These are phyloP conservation scores for Rhipidocladum racemiflorum DNA, from an alignment of 176 grass and related monocot genomes.

Conservation along the genomic window DNA sequence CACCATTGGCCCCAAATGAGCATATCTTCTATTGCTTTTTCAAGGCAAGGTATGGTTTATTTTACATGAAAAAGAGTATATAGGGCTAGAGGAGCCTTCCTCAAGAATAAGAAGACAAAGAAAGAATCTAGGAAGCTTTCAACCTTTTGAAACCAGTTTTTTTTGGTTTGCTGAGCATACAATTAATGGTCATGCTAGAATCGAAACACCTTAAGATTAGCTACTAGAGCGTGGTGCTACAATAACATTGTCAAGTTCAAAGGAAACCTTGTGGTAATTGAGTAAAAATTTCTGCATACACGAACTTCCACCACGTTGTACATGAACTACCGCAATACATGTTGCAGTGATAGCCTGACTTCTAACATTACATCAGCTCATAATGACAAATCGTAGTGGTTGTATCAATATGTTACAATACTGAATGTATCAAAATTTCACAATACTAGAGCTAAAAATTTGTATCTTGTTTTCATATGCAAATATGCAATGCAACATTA, in stretches of 20 bases:
- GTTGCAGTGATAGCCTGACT: background rate
- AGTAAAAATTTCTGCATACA: background rate
- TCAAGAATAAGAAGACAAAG: background rate
- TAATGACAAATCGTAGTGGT: background rate
- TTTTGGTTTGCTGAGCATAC: background rate
- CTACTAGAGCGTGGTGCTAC: background rate
- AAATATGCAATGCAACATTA: background rate
- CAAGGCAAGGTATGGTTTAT: background rate
- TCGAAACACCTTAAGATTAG: background rate
- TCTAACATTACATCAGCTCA: background rate
- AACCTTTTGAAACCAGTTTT: background rate
- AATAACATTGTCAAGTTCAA: background rate
- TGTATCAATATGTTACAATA: background rate
- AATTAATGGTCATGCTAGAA: background rate
- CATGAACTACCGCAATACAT: background rate
- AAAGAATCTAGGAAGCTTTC: background rate
- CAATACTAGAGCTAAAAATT: background rate
- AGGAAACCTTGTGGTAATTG: background rate
- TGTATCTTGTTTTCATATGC: background rate
- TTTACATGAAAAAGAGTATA: background rate
- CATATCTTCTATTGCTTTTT: background rate
- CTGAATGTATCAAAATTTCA: background rate
- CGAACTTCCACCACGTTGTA: background rate
- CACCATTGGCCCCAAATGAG: background rate
- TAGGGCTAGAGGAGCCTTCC: background rate